Evolutionary conservation across 495 filamentous ascomycete genomes (phyloP).

Genomic region (Chaetomidium leptoderma): DNA sequence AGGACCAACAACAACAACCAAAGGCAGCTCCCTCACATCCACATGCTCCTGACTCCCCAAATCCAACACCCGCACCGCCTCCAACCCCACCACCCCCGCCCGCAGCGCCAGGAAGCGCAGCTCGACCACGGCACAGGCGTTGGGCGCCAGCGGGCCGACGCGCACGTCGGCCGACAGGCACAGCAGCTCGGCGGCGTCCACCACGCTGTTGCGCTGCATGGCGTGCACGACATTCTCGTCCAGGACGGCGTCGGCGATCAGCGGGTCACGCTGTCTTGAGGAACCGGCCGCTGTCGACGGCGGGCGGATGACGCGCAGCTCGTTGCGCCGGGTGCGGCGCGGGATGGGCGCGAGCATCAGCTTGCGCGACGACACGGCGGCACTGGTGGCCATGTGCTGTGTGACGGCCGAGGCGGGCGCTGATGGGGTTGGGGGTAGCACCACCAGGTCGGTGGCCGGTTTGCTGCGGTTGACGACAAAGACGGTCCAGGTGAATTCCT

Average conservation of each 20-base stretch:
- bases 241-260: conserved; percentile 69
- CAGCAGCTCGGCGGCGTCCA: conserved; percentile 71
- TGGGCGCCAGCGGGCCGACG: conserved; percentile 71
- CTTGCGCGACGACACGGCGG: conserved; percentile 58
- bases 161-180: conserved; percentile 80
- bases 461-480: conserved; percentile 80
- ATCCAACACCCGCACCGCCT: conserved; percentile 79
- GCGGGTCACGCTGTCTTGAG: conserved; percentile 19
- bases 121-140: conserved; percentile 75
- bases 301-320: conserved; percentile 56
- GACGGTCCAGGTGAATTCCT: conserved; percentile 78
- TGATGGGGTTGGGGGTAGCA: not conserved
- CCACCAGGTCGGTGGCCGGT: not conserved
- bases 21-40: conserved; percentile 76
- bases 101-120: conserved; percentile 73
- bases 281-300: conserved; percentile 40
- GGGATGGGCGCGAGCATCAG: conserved; percentile 77
- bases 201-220: conserved; percentile 66
- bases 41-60: conserved; percentile 73
- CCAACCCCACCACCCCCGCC: conserved; percentile 69
- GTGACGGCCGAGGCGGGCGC: not conserved
- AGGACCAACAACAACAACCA: conserved; percentile 65
- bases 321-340: conserved; percentile 65
- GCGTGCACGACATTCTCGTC: conserved; percentile 82
- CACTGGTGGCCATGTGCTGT: not conserved